Base-by-base conservation (phyloP, 345 rosid species). In the Noccaea bulbosa region DNA sequence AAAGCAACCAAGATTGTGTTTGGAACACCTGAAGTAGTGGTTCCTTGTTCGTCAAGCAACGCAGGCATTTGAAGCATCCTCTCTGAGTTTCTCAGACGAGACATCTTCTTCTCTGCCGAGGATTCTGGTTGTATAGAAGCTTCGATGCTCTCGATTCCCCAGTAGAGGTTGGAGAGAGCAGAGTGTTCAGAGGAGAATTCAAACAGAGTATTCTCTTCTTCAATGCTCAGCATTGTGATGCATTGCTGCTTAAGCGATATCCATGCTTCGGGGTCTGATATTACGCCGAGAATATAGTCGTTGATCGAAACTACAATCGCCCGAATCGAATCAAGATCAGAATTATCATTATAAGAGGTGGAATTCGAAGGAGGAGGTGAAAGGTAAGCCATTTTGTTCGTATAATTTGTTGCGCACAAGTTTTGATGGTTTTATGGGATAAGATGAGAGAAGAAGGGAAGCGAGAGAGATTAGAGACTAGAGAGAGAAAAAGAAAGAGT, bases 61-160 rank as follows among this genome's bases (percentile, higher is more conserved):
- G 98, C 97, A 1, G 97, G 97, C 16, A 83, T 86, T 78, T 93
- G 98, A 54, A 90, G 97, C 93, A 86, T 75, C 67, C 71, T 77
- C 84, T 93, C 98, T 2, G 93, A 78, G 54, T 85, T 84, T 50
- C 56, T 71, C 9, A 90, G 60, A 64, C 50, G 53, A 33, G 61
- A 46, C 7, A 64, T 34, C 39, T 70, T 80, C 72, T 84, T 80
- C 72, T 84, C 84, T 44, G 79, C 86, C 0, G 79, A 65, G 30
- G 43, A 61, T 35, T 77, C 75, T 1, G 78, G 80, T 15, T 69
- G 79, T 40, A 86, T 68, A 16, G 88, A 93, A 8, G 81, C 77
- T 78, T 86, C 92, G 43, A 87, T 86, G 66, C 77, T 74, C 4
- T 84, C 81, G 7, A 93, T 83, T 10, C 89, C 98, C 96, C 93